Percentiles rank a stretch among this genome's conserved stretches.
Evolutionary conservation across 257 asterid species (phyloP).

Genomic region (Orobanche coerulescens): DNA sequence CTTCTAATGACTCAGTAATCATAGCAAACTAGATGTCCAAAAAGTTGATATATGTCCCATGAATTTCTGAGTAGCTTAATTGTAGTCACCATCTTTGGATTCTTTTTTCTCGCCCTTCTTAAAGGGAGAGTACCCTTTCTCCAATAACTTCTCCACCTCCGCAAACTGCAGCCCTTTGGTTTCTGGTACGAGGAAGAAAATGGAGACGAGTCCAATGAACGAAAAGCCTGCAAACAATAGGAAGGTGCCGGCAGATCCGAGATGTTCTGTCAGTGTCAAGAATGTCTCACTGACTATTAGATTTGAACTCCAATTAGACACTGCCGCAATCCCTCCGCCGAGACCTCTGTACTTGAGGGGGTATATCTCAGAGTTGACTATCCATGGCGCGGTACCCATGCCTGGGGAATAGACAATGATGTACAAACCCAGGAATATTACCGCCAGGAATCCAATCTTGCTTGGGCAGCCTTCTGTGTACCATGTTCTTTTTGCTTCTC

Average conservation of each 20-base stretch:
- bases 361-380: constrained; percentile 58
- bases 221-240: constrained; percentile 57
- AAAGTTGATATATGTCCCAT: too few species aligned
- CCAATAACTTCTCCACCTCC: constrained; percentile 52
- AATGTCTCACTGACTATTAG: constrained; percentile 52
- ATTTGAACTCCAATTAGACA: constrained; percentile 62
- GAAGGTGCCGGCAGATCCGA: constrained; percentile 55
- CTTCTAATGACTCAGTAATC: not conserved
- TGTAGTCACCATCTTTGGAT: constrained; percentile 14
- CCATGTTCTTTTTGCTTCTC: constrained; percentile 35
- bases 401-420: constrained; percentile 59
- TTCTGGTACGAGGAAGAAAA: constrained; percentile 58
- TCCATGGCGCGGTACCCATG: constrained; percentile 71
- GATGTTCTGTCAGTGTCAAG: constrained; percentile 46
- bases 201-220: constrained; percentile 33
- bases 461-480: constrained; percentile 63
- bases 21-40: not conserved
- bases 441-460: constrained; percentile 47
- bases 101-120: constrained; percentile 20
- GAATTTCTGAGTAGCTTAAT: not conserved
- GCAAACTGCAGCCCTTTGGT: constrained; percentile 60
- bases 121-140: constrained; percentile 43
- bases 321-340: constrained; percentile 68
- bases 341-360: constrained; percentile 57
- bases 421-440: constrained; percentile 41